Evolutionary conservation across 306 rosid species (phyloP), one percentile per base, ranked within the genome.

Genomic region (Acmispon strigosus): DNA sequence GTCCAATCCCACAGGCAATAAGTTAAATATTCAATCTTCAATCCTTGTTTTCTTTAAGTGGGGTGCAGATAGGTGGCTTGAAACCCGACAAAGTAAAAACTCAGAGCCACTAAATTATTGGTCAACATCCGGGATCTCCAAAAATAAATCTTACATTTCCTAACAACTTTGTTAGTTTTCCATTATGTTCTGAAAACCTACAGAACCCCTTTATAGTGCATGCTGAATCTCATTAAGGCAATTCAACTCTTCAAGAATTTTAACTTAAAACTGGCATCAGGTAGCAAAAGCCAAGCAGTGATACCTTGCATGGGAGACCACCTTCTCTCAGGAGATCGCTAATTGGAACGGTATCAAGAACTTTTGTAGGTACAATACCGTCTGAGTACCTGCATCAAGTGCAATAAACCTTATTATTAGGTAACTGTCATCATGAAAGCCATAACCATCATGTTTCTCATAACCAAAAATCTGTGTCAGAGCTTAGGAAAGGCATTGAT

Each of bases 291-390:
- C 42, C 69, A 74, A 61, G 69, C 62, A 29, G 48, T 45, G 70
- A 52, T 83, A 92, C 98, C 96, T 90, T 83, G 90, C 90, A 82
- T 66, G 98, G 98, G 44, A 92, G 91, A 65, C 98, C 88, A 18
- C 96, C 93, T 15, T 79, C 86, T 76, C 70, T 85, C 48, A 54
- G 72, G 14, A 92, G 96, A 74, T 80, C 62, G 16, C 86, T 84
- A 16, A 86, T 73, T 53, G 96, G 77, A 82, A 86, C 68, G 2
- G 96, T 90, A 68, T 92, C 98, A 42, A 92, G 74, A 79, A 90
- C 93, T 81, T 82, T 81, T 16, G 86, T 86, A 12, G 96, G 96
- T 62, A 82, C 73, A 50, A 88, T 83, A 74, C 87, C 87, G 11
- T 84, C 81, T 0, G 98, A 78, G 80, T 88, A 85, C 96, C 98